Conservation (phyloP, 2,329 filamentous ascomycete genomes). For the Sclerotinia sclerotiorum region DNA sequence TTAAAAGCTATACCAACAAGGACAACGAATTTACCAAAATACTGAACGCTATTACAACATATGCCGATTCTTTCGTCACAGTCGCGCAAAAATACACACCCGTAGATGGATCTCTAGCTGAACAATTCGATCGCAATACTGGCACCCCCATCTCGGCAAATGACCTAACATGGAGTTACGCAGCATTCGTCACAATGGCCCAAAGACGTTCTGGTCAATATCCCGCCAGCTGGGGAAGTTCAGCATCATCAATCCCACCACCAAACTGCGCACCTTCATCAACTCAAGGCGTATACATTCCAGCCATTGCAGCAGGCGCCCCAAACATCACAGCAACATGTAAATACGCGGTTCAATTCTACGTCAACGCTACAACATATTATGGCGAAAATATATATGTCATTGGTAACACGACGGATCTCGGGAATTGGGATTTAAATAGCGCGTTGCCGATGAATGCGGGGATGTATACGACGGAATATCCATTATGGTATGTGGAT, state of each 20-base stretch:
- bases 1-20: conserved; percentile 63
- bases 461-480: conserved; percentile 44
- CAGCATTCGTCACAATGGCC: conserved; percentile 62
- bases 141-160: conserved; percentile 59
- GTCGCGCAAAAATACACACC: conserved; percentile 52
- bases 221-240: conserved; percentile 55
- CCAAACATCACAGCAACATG: conserved; percentile 36
- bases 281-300: conserved; percentile 51
- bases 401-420: conserved; percentile 45
- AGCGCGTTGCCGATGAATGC: conserved; percentile 43
- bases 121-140: conserved; percentile 61
- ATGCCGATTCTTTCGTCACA: conserved; percentile 58
- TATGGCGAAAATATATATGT: conserved; percentile 51
- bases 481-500: conserved; percentile 48
- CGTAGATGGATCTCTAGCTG: conserved; percentile 59
- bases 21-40: conserved; percentile 48
- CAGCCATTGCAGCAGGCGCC: conserved; percentile 47
- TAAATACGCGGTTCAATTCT: conserved; percentile 45
- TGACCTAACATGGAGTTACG: conserved; percentile 74
- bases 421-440: conserved; percentile 46
- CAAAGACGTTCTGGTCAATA: conserved; percentile 55
- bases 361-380: conserved; percentile 48
- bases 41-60: conserved; percentile 59
- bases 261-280: conserved; percentile 49
- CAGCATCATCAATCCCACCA: conserved; percentile 49